A percentile compares a stretch with the other conserved stretches of the same genome.
Evolutionary conservation across 176 grass and related monocot species (phyloP).

Genomic region (Cenchrus purpureus): DNA sequence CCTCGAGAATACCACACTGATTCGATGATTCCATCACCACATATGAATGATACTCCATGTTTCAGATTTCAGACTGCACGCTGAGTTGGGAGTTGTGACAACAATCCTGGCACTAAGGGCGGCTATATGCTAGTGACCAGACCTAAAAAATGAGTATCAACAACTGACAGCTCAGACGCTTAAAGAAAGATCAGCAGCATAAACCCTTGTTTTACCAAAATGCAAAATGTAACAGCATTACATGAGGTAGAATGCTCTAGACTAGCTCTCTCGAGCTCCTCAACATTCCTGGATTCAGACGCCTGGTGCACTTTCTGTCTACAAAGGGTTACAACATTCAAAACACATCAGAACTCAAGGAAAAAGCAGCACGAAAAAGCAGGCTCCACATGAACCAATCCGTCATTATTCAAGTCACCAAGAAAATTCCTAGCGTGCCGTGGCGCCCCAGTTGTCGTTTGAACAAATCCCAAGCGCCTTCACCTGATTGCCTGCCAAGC

Average conservation of each 20-base stretch:
- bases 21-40: neutral
- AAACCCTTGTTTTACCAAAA: neutral
- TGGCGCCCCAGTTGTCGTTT: conserved; percentile 26
- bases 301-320: conserved; percentile 26
- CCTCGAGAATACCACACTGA: neutral
- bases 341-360: conserved; percentile 12
- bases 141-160: neutral
- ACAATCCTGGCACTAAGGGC: neutral
- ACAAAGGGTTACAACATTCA: conserved; percentile 13
- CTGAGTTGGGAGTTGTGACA: neutral
- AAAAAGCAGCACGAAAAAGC: conserved; percentile 8
- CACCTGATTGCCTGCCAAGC: conserved; percentile 29
- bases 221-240: neutral
- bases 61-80: neutral
- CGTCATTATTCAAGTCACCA: neutral
- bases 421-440: neutral
- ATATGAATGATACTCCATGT: neutral
- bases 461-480: conserved; percentile 24
- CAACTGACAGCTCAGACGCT: neutral
- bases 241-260: neutral
- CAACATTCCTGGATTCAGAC: conserved; percentile 7
- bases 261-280: neutral
- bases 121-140: neutral
- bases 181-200: neutral
- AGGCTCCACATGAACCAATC: conserved; percentile 16